phyloP scores from a whole-genome alignment of 2,329 filamentous ascomycete species.

The Epichloe brachyelytri region DNA sequence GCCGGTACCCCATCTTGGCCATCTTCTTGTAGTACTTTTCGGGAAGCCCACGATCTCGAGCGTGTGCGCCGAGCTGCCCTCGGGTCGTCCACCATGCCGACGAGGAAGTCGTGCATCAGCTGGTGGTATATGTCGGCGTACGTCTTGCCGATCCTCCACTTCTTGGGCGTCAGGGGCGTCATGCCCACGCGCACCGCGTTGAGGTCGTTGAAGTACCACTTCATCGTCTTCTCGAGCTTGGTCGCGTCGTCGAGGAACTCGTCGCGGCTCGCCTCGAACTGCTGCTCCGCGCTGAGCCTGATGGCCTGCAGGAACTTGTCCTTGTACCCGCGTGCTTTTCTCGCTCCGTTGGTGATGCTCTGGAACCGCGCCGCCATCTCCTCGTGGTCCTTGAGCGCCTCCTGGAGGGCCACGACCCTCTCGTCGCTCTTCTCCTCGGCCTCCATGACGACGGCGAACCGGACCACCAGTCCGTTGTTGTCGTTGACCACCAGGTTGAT shows the following conservation, averaged over 20 bases:
- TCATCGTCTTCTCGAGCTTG: constrained; percentile 72
- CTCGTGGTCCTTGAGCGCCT: constrained; percentile 89
- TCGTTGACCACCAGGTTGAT: constrained; percentile 77
- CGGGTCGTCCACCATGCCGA: constrained; percentile 73
- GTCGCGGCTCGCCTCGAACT: constrained; percentile 59
- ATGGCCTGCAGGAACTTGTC: constrained; percentile 84
- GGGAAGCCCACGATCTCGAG: constrained; percentile 87
- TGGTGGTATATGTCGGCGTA: constrained; percentile 86
- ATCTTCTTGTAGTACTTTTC: constrained; percentile 96
- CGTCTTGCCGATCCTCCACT: constrained; percentile 89
- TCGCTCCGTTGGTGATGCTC: constrained; percentile 86
- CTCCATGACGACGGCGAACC: constrained; percentile 83
- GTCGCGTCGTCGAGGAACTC: constrained; percentile 75
- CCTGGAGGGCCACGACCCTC: constrained; percentile 79
- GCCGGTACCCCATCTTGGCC: constrained; percentile 70
- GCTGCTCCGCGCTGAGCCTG: constrained; percentile 55
- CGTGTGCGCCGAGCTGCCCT: constrained; percentile 75
- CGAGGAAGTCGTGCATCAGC: constrained; percentile 89
- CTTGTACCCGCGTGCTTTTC: constrained; percentile 89
- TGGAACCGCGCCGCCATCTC: constrained; percentile 90
- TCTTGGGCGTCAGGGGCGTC: constrained; percentile 81
- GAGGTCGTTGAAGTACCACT: constrained; percentile 97
- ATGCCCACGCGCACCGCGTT: constrained; percentile 91
- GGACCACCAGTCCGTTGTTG: constrained; percentile 80
- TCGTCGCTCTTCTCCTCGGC: constrained; percentile 95